phyloP scores from a whole-genome alignment of 768 basidiomycete genomes.

The Mycena galopus region DNA sequence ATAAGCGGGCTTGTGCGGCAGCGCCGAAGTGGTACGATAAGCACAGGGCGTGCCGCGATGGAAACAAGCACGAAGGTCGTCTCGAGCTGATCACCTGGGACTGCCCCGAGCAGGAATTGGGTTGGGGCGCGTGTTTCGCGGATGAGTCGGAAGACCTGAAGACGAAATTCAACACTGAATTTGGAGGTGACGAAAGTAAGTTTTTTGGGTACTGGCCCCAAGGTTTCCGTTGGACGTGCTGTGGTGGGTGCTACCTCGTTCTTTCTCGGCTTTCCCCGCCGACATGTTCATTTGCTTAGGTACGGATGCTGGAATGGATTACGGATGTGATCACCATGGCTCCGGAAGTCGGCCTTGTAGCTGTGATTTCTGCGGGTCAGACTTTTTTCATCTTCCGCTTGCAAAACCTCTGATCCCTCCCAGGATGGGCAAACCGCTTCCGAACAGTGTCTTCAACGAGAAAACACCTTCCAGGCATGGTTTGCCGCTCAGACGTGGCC shows the following conservation, averaged over 20 bases:
- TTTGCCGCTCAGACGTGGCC: constrained; percentile 48
- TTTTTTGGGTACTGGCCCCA: constrained; percentile 48
- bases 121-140: constrained; percentile 45
- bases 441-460: constrained; percentile 46
- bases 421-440: constrained; percentile 52
- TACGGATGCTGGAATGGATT: constrained; percentile 48
- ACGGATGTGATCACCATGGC: constrained; percentile 56
- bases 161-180: constrained; percentile 45
- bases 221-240: constrained; percentile 55
- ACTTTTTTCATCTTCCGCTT: background rate
- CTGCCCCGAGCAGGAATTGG: constrained; percentile 42
- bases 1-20: constrained; percentile 45
- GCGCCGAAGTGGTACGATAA: constrained; percentile 48
- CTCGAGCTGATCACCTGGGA: constrained; percentile 55
- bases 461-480: constrained; percentile 45
- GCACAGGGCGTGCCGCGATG: constrained; percentile 48
- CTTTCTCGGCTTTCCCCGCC: background rate
- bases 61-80: constrained; percentile 48
- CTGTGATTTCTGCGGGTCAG: constrained; percentile 55
- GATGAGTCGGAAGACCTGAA: constrained; percentile 48
- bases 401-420: background rate
- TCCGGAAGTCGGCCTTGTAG: constrained; percentile 51
- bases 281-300: constrained; percentile 23
- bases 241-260: constrained; percentile 38
- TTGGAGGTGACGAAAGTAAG: constrained; percentile 43